Conservation (phyloP, 805 yeast genomes). For the Metschnikowia noctiluminum region DNA sequence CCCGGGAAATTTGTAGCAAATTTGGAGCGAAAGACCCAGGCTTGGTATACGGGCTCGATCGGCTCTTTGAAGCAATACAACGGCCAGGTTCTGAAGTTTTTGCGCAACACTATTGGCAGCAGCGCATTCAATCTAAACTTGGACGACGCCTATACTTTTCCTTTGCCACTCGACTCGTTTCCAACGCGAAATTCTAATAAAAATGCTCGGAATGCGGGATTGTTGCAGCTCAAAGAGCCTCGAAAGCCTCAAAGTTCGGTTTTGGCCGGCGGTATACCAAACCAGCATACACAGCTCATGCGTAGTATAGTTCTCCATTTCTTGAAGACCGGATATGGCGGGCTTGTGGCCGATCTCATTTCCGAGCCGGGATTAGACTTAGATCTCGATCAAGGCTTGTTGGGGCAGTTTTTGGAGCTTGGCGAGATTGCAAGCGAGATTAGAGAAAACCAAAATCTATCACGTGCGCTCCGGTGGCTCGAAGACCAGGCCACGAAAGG, state of each 20-base stretch:
- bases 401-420: conserved; percentile 26
- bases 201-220: too few species aligned
- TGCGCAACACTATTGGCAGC: conserved; percentile 29
- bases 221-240: too few species aligned
- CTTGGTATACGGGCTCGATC: conserved; percentile 39
- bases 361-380: conserved; percentile 21
- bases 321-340: conserved; percentile 39
- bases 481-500: conserved; percentile 15
- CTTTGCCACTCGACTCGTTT: conserved; percentile 28
- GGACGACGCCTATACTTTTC: conserved; percentile 42
- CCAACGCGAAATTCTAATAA: conserved; percentile 15
- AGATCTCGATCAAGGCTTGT: conserved; percentile 22
- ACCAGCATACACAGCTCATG: conserved; percentile 29
- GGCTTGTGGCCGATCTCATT: conserved; percentile 30
- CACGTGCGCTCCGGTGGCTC: conserved; percentile 34
- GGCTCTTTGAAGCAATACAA: conserved; percentile 32
- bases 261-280: not conserved
- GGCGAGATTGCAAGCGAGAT: conserved; percentile 35
- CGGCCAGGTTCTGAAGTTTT: conserved; percentile 31
- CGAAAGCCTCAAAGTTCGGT: too few species aligned
- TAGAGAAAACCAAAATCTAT: conserved; percentile 28
- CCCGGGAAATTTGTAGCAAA: not conserved
- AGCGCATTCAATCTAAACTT: conserved; percentile 29
- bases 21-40: conserved; percentile 18
- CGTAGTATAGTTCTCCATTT: conserved; percentile 39